Evolutionary conservation across 352 stramenopile species (phyloP), one percentile per base, ranked within the genome.

Genomic region (Globisporangium cederbergense): DNA sequence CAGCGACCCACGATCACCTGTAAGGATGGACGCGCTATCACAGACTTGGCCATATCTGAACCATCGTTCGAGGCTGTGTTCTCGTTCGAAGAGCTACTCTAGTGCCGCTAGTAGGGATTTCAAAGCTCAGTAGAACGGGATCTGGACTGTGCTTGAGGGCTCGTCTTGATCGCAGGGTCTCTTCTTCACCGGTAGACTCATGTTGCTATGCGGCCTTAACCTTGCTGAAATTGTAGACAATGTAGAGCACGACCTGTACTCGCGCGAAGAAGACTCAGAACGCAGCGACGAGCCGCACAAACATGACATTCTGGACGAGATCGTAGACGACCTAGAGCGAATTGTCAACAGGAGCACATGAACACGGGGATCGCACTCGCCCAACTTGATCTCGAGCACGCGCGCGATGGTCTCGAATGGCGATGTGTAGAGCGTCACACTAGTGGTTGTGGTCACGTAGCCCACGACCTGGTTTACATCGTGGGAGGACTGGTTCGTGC

Each of bases 371-470:
- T 81, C 14, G 65, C n/a, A 75, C 9, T 55, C 64, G 7, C 62
- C 63, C 0, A 58, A 75, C 14, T 70, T 64, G 10, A 68, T 77
- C 49, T 67, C 64, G 45, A 78, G 56, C 55, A 81, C 71, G 45
- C 65, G 73, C 18, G 60, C 71, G 46, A 81, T 75, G 18, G 70
- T 81, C 58, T 74, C 74, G 46, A 81, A 77, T 3, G 74, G 71
- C 1, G 68, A 75, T 3, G 75, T 47, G 58, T 77, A 81, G 0
- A 71, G 69, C 62, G 66, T 66, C 40, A 65, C 25, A n/a, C 25
- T 25, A 8, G 14, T 22, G 4, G 14, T 5, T 11, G 28, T 22
- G 18, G 71, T 66, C 58, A 81, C 68, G 65, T 76, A 76, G 32
- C 74, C 74, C 20, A 65, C 49, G 10, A 45, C 38, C 1, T 45